These are phyloP conservation scores for Boechera retrofracta DNA, from an alignment of 345 rosid genomes.

Conservation along the genomic window DNA sequence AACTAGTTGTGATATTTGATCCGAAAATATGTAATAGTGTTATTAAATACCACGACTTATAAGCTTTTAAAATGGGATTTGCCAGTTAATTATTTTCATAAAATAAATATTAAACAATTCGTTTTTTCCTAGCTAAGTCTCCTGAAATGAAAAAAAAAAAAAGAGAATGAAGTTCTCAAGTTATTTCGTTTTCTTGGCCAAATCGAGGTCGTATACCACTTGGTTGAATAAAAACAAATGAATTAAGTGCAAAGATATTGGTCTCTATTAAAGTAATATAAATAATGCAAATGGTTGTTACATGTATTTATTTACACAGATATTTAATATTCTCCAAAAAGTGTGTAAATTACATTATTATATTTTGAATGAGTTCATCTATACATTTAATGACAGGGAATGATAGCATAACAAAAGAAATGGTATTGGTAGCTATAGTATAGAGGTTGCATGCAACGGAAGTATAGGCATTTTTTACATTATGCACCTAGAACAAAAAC, in stretches of 20 bases:
- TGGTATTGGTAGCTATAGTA: background rate
- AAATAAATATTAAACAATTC: background rate
- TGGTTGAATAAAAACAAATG: conserved; percentile 29
- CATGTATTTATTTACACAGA: background rate
- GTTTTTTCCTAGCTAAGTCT: conserved; percentile 15
- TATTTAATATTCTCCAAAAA: background rate
- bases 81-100: background rate
- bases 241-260: conserved; percentile 25
- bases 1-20: background rate
- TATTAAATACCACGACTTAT: background rate
- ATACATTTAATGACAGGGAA: conserved; percentile 1
- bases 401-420: background rate
- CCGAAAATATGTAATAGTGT: background rate
- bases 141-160: too few species aligned
- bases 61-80: background rate
- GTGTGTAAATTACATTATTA: background rate
- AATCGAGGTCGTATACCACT: conserved; percentile 35
- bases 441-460: conserved; percentile 25
- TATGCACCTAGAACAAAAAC: conserved; percentile 10
- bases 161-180: background rate
- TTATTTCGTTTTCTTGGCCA: conserved; percentile 30
- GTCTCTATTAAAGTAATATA: conserved; percentile 9
- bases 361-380: conserved; percentile 2
- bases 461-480: conserved; percentile 13
- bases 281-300: conserved; percentile 23